phyloP scores from a whole-genome alignment of 371 early-diverging fungal genomes.

The Mortierella sp. region DNA sequence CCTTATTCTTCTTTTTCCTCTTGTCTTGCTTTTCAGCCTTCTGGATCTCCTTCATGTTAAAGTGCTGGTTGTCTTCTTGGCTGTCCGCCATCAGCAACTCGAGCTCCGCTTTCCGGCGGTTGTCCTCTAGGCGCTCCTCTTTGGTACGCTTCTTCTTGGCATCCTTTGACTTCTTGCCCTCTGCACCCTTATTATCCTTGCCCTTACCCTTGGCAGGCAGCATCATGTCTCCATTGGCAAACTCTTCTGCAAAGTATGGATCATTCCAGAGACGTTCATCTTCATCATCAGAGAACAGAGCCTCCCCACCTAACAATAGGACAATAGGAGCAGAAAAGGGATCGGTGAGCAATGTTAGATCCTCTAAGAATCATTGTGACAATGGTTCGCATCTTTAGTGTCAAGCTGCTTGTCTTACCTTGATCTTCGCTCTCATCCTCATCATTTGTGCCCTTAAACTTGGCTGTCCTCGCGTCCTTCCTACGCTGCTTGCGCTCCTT shows the following conservation, averaged over 20 bases:
- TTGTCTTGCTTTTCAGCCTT: constrained; percentile 84
- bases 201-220: constrained; percentile 50
- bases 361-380: not conserved
- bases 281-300: constrained; percentile 61
- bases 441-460: constrained; percentile 39
- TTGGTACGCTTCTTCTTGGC: constrained; percentile 66
- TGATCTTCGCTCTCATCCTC: constrained; percentile 54
- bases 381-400: too few species aligned
- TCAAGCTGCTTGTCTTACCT: constrained; percentile 19
- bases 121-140: constrained; percentile 68
- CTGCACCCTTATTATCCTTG: constrained; percentile 51
- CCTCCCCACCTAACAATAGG: constrained; percentile 30
- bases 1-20: constrained; percentile 65
- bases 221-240: constrained; percentile 64
- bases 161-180: constrained; percentile 57
- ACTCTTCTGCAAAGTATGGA: constrained; percentile 75
- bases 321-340: not conserved
- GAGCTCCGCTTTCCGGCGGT: constrained; percentile 81
- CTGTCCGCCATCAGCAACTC: constrained; percentile 81
- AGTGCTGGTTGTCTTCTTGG: constrained; percentile 71
- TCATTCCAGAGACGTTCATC: constrained; percentile 71
- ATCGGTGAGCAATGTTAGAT: not conserved
- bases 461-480: constrained; percentile 64
- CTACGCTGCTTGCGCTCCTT: constrained; percentile 79
- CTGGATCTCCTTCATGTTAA: constrained; percentile 87